Conservation (phyloP, 2,329 filamentous ascomycete genomes). For the Microsporum audouinii region DNA sequence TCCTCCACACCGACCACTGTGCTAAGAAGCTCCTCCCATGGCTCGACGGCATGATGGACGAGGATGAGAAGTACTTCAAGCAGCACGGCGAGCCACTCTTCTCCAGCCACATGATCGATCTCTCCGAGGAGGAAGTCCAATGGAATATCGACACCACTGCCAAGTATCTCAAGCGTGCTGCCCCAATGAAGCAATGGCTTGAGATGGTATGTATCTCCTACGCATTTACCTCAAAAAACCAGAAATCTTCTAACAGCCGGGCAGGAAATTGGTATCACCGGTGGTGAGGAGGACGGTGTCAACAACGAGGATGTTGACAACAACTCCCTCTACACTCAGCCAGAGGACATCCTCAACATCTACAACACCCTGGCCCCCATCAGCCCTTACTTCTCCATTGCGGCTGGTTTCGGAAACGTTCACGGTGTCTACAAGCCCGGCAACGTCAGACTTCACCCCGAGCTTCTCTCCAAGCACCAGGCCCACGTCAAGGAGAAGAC, state of each 20-base stretch:
- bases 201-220: slow-evolving; percentile 61
- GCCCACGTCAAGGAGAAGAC: slow-evolving; percentile 75
- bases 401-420: slow-evolving; percentile 96
- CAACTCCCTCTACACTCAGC: slow-evolving; percentile 93
- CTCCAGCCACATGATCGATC: slow-evolving; percentile 96
- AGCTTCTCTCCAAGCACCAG: slow-evolving; percentile 96
- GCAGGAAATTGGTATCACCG: slow-evolving; percentile 80
- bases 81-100: slow-evolving; percentile 82
- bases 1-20: slow-evolving; percentile 96
- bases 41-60: slow-evolving; percentile 91
- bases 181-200: slow-evolving; percentile 96
- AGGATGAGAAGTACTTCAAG: slow-evolving; percentile 94
- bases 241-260: neutral
- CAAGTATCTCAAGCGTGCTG: slow-evolving; percentile 84
- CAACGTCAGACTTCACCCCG: slow-evolving; percentile 93
- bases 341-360: slow-evolving; percentile 88
- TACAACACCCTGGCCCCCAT: slow-evolving; percentile 75
- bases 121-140: slow-evolving; percentile 81
- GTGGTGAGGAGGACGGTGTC: slow-evolving; percentile 94
- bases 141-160: slow-evolving; percentile 88
- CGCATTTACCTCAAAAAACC: too few species aligned
- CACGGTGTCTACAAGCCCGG: slow-evolving; percentile 98
- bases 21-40: slow-evolving; percentile 98
- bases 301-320: slow-evolving; percentile 98
- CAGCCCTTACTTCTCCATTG: slow-evolving; percentile 94